phyloP scores from a whole-genome alignment of 495 filamentous ascomycete genomes.

The Talaromyces wortmannii region DNA sequence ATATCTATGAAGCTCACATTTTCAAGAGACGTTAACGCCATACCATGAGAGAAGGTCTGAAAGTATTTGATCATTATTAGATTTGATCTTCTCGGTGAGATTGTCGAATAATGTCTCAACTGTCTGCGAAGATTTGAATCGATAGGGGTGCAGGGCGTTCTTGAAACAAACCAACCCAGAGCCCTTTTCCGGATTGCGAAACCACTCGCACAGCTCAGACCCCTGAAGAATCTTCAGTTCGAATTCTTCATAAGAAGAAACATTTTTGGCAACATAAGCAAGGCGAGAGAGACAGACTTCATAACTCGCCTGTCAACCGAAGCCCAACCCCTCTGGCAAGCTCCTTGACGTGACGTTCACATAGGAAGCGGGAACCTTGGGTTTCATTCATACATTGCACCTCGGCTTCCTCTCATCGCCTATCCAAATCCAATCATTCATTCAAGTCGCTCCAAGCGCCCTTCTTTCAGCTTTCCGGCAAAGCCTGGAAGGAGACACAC shows the following conservation, averaged over 20 bases:
- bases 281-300: neutral
- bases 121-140: neutral
- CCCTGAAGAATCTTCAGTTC: neutral
- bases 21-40: neutral
- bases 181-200: neutral
- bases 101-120: neutral
- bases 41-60: neutral
- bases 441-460: too few species aligned
- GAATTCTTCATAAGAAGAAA: neutral
- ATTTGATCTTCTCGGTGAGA: neutral
- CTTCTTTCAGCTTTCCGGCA: too few species aligned
- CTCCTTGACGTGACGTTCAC: too few species aligned
- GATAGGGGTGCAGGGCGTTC: neutral
- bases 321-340: too few species aligned
- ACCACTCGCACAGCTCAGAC: neutral
- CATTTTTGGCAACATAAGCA: neutral
- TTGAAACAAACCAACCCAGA: neutral
- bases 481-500: too few species aligned
- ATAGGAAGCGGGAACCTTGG: too few species aligned
- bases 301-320: too few species aligned
- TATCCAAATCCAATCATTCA: too few species aligned
- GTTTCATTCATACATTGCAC: too few species aligned
- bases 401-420: too few species aligned
- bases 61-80: neutral
- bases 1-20: neutral